phyloP scores from a whole-genome alignment of 2,329 filamentous ascomycete species.

The Xylaria sp. region DNA sequence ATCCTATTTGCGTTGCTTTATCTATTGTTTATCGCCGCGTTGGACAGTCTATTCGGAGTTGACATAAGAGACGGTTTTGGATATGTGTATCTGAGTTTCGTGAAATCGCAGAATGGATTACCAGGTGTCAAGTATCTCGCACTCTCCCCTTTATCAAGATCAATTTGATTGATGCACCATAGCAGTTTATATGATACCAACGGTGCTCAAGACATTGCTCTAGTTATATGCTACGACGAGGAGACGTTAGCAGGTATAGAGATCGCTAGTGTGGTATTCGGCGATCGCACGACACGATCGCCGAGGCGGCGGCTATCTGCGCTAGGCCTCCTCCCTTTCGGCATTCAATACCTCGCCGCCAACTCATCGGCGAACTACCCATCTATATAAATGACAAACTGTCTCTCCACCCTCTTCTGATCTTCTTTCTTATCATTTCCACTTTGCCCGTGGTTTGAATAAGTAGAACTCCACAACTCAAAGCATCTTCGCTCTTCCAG shows the following conservation, averaged over 20 bases:
- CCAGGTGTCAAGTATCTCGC: neutral
- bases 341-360: slow-evolving; percentile 25
- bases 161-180: too few relatives aligned
- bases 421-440: too few relatives aligned
- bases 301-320: slow-evolving; percentile 20
- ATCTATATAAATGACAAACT: neutral
- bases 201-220: too few relatives aligned
- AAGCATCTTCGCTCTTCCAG: neutral
- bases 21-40: neutral
- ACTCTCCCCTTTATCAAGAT: too few relatives aligned
- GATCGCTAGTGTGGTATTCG: slow-evolving; percentile 16
- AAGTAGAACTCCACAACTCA: neutral
- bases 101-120: neutral
- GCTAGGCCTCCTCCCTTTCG: slow-evolving; percentile 14
- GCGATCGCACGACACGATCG: slow-evolving; percentile 25
- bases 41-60: neutral
- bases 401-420: neutral
- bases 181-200: neutral
- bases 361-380: slow-evolving; percentile 28
- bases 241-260: neutral
- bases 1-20: too few relatives aligned
- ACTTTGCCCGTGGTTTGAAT: neutral
- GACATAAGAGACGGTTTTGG: neutral
- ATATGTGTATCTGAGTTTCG: neutral
- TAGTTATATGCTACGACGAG: neutral